Conservation (phyloP, 495 filamentous ascomycete genomes). For the Elasticomyces elasticus region DNA sequence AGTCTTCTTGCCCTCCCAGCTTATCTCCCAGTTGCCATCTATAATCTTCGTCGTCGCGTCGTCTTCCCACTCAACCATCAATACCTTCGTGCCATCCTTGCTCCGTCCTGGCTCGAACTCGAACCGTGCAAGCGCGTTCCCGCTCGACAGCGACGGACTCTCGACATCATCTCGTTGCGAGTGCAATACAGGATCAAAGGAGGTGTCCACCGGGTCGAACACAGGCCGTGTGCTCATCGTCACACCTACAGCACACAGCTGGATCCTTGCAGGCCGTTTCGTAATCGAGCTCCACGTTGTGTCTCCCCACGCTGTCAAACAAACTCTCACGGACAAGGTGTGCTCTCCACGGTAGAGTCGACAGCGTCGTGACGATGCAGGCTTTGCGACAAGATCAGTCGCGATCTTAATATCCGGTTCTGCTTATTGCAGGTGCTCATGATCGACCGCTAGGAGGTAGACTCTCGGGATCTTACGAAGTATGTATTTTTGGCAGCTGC, state of each 20-base stretch:
- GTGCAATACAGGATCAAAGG: constrained; percentile 15
- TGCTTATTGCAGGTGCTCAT: constrained; percentile 3
- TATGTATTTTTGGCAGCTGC: constrained; percentile 6
- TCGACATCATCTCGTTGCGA: constrained; percentile 31
- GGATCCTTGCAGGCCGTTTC: background rate
- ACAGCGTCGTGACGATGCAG: background rate
- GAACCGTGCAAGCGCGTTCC: constrained; percentile 61
- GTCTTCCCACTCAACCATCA: constrained; percentile 78
- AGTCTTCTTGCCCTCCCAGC: constrained; percentile 63
- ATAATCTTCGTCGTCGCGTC: constrained; percentile 35
- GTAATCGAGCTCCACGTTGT: background rate
- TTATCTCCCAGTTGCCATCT: constrained; percentile 56
- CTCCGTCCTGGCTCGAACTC: constrained; percentile 69
- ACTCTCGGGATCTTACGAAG: constrained; percentile 1
- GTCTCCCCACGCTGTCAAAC: constrained; percentile 1
- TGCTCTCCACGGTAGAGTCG: background rate
- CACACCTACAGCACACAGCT: background rate
- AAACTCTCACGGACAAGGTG: background rate
- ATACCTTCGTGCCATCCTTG: constrained; percentile 73
- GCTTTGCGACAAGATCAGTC: background rate
- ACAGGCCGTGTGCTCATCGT: constrained; percentile 22
- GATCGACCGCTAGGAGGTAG: constrained; percentile 11
- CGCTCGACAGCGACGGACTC: constrained; percentile 30
- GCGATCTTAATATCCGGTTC: background rate
- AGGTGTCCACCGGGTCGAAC: constrained; percentile 31